Conservation (phyloP, 1,139 yeast species). For the Geotrichum klebahnii region DNA sequence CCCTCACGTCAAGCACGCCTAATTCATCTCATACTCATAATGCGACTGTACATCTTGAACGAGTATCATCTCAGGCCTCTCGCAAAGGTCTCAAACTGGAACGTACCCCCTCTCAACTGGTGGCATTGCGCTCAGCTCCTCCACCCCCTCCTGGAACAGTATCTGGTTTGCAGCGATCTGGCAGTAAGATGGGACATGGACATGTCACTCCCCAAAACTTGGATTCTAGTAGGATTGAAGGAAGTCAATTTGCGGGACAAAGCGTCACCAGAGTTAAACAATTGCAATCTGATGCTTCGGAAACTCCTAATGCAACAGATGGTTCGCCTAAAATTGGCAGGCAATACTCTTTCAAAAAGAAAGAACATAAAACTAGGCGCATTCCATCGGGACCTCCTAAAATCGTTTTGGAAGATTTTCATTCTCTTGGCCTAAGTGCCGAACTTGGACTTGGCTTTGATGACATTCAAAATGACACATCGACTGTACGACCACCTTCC, state of each 20-base stretch:
- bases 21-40: not conserved
- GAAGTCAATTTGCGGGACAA: not conserved
- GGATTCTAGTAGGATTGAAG: constrained; percentile 1
- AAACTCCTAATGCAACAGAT: constrained; percentile 1
- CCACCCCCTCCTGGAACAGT: constrained; percentile 43
- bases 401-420: constrained; percentile 20
- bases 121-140: constrained; percentile 70
- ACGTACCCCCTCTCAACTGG: constrained; percentile 36
- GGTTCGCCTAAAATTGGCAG: constrained; percentile 2
- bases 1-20: too few species aligned
- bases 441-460: constrained; percentile 20
- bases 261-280: constrained; percentile 3
- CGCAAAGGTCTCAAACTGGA: constrained; percentile 11
- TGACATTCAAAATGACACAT: constrained; percentile 1
- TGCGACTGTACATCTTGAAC: not conserved
- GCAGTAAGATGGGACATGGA: constrained; percentile 12
- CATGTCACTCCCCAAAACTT: not conserved
- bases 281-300: not conserved
- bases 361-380: not conserved
- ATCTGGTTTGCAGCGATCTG: constrained; percentile 11
- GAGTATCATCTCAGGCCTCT: constrained; percentile 8
- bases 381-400: constrained; percentile 20
- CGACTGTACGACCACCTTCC: not conserved
- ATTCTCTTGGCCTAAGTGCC: constrained; percentile 17
- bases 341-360: constrained; percentile 8